Evolutionary conservation across 495 filamentous ascomycete species (phyloP), one percentile per base, ranked within the genome.

Genomic region (Penicillium canariense): DNA sequence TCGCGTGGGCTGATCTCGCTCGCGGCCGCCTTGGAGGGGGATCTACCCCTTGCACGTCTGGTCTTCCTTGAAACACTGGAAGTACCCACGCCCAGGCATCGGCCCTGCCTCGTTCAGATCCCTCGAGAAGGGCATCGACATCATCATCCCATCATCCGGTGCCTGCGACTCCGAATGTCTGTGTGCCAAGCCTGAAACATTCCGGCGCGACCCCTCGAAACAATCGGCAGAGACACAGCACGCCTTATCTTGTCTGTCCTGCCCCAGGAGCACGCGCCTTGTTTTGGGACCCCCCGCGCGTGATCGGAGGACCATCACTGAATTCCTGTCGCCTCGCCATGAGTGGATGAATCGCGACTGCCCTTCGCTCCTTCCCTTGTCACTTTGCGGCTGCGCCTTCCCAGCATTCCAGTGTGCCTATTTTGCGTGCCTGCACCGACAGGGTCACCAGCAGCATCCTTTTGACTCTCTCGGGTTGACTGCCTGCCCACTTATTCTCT

Each of bases 11-110:
- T 54, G 44, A 59, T 49, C 46, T 35, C 28, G 22, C 15, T 48
- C 46, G 54, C 59, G 48, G 48, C 51, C 27, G 40, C 48, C 38
- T 56, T 44, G 39, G 50, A 55, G 53, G 56, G 64, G 63, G 54
- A 56, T 49, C 54, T 59, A 55, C 56, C 64, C 64, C 64, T 67
- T 67, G 58, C 64, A 39, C 62, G 43, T 43, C 38, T 50, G 52
- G 55, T 55, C 55, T 55, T 64, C 42, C 46, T 52, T 60, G 48
- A 57, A 55, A 58, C 51, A 52, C 50, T 35, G 4, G 35, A 55
- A 55, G 43, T 31, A 46, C 49, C 40, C 50, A n/a, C 17, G 6
- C 39, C 17, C 31, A 12, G 22, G 18, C 32, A 43, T 48, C 31
- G 39, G 46, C 48, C 39, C 35, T 40, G 26, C 28, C 42, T 47